These are phyloP conservation scores for Teratosphaeria pseudoeucalypti DNA, from an alignment of 2,329 filamentous ascomycete genomes.

Conservation along the genomic window DNA sequence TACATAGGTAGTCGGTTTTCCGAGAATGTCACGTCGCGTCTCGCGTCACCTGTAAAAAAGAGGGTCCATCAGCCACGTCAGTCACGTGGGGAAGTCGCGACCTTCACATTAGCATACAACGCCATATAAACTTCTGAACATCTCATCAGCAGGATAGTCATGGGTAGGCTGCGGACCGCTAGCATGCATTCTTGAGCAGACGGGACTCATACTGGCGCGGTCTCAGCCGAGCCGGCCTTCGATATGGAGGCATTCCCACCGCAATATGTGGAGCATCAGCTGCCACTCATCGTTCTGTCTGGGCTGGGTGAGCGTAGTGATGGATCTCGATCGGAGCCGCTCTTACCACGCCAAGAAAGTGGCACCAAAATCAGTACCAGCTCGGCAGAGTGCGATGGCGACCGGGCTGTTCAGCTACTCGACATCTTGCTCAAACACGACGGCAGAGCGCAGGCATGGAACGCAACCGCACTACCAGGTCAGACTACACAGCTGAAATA, in stretches of 20 bases:
- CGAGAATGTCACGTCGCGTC: background rate
- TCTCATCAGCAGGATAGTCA: background rate
- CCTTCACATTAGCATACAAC: background rate
- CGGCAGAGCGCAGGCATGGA: constrained; percentile 19
- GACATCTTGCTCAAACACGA: constrained; percentile 43
- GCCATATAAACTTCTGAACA: background rate
- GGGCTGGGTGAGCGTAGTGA: constrained; percentile 48
- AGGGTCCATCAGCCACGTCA: background rate
- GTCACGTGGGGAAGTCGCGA: background rate
- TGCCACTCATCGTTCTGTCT: constrained; percentile 73
- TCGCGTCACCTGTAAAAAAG: background rate
- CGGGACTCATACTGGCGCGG: background rate
- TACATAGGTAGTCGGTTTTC: background rate
- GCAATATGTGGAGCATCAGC: constrained; percentile 75
- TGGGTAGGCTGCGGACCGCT: background rate
- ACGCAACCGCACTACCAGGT: constrained; percentile 15
- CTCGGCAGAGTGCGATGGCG: constrained; percentile 17
- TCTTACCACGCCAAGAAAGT: constrained; percentile 13
- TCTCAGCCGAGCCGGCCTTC: background rate
- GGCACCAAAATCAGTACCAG: constrained; percentile 17
- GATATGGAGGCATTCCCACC: constrained; percentile 68
- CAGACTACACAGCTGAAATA: constrained; percentile 17
- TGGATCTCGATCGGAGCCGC: background rate
- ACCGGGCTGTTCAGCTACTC: constrained; percentile 46
- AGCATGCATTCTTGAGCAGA: background rate